These are phyloP conservation scores for Trichoderma atrobrunneum DNA, from an alignment of 2,329 filamentous ascomycete species.

Conservation along the genomic window DNA sequence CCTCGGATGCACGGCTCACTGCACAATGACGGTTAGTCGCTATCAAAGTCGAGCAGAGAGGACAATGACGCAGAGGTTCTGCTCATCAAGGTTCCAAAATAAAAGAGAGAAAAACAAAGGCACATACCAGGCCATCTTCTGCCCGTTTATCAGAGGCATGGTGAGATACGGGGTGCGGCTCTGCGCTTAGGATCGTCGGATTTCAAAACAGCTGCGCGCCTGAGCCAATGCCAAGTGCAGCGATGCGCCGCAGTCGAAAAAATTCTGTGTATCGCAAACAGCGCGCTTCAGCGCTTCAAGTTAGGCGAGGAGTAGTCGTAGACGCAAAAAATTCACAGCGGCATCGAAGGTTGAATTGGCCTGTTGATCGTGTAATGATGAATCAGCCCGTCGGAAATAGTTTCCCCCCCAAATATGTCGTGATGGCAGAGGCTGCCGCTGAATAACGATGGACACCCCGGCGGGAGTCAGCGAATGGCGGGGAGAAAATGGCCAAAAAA, in stretches of 20 bases:
- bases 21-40: slow-evolving; percentile 3
- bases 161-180: not conserved
- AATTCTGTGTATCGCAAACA: not conserved
- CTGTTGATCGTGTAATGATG: not conserved
- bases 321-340: not conserved
- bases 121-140: slow-evolving; percentile 72
- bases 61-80: not conserved
- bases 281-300: not conserved
- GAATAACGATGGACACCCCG: not conserved
- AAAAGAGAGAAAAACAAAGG: not conserved
- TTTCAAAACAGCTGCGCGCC: not conserved
- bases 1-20: slow-evolving; percentile 74
- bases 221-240: not conserved
- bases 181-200: not conserved
- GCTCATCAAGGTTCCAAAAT: not conserved
- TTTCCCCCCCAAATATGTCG: not conserved
- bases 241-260: not conserved
- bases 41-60: not conserved
- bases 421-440: not conserved
- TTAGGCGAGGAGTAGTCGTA: not conserved
- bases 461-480: not conserved
- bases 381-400: not conserved
- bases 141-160: slow-evolving; percentile 68
- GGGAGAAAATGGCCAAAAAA: not conserved
- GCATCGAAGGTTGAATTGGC: not conserved